Evolutionary conservation across 768 basidiomycete species (phyloP).

Genomic region (Rhodotorula kratochvilovae): DNA sequence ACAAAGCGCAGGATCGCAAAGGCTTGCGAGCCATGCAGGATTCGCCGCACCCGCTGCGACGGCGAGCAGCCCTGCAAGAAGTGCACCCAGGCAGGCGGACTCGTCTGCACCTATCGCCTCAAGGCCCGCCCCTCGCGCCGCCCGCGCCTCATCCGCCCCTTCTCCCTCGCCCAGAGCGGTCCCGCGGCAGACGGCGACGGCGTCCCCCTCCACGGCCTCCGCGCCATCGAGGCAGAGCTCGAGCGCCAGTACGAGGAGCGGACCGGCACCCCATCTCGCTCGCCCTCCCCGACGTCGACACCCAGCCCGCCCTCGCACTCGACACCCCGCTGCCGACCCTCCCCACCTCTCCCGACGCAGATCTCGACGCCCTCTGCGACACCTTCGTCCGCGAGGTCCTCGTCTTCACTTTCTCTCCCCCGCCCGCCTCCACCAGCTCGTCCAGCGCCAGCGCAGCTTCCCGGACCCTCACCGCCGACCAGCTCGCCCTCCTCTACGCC

Average conservation of each 20-base stretch:
- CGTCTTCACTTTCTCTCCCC: constrained; percentile 3
- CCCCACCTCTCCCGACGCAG: neutral
- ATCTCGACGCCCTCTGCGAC: neutral
- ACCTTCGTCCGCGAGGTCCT: constrained; percentile 11
- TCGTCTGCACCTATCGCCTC: neutral
- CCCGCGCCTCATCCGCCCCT: neutral
- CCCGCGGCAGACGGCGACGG: neutral
- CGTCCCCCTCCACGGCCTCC: neutral
- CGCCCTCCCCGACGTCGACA: constrained; percentile 2
- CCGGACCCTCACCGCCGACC: constrained; percentile 8
- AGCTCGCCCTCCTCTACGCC: constrained; percentile 3
- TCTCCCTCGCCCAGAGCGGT: neutral
- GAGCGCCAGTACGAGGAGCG: neutral
- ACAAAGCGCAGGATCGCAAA: neutral
- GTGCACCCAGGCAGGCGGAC: neutral
- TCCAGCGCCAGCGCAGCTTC: neutral
- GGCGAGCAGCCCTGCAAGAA: neutral
- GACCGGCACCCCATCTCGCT: neutral
- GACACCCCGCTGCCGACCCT: neutral
- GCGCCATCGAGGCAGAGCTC: constrained; percentile 4
- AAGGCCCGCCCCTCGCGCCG: constrained; percentile 1
- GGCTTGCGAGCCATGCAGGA: constrained; percentile 6
- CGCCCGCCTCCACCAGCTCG: neutral
- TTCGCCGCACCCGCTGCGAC: neutral
- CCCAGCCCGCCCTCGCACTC: neutral